These are phyloP conservation scores for Ascomycota sp. DNA, from an alignment of 2,329 filamentous ascomycete genomes.

Conservation along the genomic window DNA sequence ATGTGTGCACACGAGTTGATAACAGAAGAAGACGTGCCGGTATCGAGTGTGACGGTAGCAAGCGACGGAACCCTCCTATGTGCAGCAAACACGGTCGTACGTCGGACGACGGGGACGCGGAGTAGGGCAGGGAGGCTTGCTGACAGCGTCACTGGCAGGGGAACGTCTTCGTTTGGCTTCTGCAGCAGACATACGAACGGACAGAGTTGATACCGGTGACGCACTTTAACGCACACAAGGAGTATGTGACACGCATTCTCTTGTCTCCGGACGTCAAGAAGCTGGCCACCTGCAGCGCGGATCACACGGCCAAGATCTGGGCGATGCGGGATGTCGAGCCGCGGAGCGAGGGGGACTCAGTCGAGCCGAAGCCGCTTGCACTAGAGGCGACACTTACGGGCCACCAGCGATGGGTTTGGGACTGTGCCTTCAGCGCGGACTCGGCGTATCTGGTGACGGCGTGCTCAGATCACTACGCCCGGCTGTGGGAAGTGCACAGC, in stretches of 20 bases:
- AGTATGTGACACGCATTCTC: constrained; percentile 81
- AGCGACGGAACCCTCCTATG: constrained; percentile 85
- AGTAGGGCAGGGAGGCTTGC: not conserved
- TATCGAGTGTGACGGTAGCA: constrained; percentile 87
- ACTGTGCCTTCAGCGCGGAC: constrained; percentile 87
- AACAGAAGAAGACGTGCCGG: constrained; percentile 83
- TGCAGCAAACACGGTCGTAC: constrained; percentile 75
- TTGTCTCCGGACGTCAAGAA: constrained; percentile 88
- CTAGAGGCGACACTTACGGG: constrained; percentile 74
- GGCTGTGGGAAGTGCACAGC: constrained; percentile 72
- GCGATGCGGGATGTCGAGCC: constrained; percentile 55
- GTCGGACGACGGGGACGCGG: constrained; percentile 5
- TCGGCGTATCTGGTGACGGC: constrained; percentile 85
- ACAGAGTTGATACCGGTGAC: constrained; percentile 74
- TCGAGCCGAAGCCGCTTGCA: constrained; percentile 40
- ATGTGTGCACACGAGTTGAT: constrained; percentile 93
- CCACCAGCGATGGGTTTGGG: constrained; percentile 95
- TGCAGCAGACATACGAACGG: constrained; percentile 63
- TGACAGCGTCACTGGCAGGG: constrained; percentile 33
- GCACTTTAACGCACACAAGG: constrained; percentile 75
- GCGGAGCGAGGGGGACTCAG: constrained; percentile 9
- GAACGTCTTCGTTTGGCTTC: constrained; percentile 92
- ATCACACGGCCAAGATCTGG: constrained; percentile 94
- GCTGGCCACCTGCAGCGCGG: constrained; percentile 79
- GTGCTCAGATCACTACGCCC: constrained; percentile 81